These are phyloP conservation scores for Zygosaccharomyces pseudobailii DNA, from an alignment of 1,139 yeast species.

Conservation along the genomic window DNA sequence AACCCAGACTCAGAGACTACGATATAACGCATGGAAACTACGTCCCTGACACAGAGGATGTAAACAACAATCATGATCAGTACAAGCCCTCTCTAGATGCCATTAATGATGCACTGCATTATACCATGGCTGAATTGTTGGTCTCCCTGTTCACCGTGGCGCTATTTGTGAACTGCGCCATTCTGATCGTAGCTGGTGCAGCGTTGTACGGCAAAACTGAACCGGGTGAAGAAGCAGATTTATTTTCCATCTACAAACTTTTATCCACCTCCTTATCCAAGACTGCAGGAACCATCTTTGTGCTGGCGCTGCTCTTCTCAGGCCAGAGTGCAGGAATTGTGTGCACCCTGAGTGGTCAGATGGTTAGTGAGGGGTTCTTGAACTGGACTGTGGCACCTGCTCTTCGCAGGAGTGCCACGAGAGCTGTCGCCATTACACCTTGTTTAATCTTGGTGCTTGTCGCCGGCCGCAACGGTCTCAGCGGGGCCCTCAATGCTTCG, in stretches of 20 bases:
- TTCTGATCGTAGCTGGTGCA: conserved; percentile 69
- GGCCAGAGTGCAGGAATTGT: conserved; percentile 82
- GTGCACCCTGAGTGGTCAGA: conserved; percentile 78
- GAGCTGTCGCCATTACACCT: conserved; percentile 69
- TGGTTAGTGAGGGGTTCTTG: conserved; percentile 73
- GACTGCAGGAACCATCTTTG: conserved; percentile 68
- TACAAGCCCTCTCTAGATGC: conserved; percentile 67
- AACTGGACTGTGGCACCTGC: conserved; percentile 69
- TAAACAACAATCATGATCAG: conserved; percentile 32
- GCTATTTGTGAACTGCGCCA: conserved; percentile 68
- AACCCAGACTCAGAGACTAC: conserved; percentile 63
- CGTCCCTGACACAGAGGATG: conserved; percentile 29
- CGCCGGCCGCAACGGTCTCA: conserved; percentile 66
- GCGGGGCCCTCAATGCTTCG: conserved; percentile 64
- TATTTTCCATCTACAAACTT: conserved; percentile 67
- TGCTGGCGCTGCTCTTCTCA: conserved; percentile 66
- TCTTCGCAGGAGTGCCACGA: conserved; percentile 63
- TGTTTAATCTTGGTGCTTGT: conserved; percentile 59
- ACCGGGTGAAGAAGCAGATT: conserved; percentile 61
- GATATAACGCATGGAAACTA: conserved; percentile 49
- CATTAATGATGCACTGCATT: conserved; percentile 58
- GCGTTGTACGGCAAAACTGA: conserved; percentile 57
- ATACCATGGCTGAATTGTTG: conserved; percentile 61
- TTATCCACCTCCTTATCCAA: conserved; percentile 57
- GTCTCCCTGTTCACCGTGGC: conserved; percentile 67